These are phyloP conservation scores for Daldinia sp. DNA, from an alignment of 2,329 filamentous ascomycete species.

Conservation along the genomic window DNA sequence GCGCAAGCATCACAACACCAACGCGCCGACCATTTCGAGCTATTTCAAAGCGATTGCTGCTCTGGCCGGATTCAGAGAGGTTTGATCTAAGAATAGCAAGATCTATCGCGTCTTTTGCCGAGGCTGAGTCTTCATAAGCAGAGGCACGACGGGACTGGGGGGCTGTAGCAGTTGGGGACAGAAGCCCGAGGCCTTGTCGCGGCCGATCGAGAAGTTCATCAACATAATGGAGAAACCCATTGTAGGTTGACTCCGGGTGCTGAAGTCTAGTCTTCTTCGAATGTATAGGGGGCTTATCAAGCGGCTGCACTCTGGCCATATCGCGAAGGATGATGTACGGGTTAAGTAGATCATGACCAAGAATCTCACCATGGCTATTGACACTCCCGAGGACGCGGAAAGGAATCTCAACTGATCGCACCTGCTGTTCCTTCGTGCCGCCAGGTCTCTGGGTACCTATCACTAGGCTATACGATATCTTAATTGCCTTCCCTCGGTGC, in stretches of 20 bases:
- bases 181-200: conserved; percentile 69
- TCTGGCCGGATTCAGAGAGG: conserved; percentile 75
- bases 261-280: conserved; percentile 47
- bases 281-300: conserved; percentile 55
- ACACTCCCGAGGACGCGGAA: conserved; percentile 95
- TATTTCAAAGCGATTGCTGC: conserved; percentile 95
- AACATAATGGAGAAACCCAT: conserved; percentile 82
- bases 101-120: conserved; percentile 88
- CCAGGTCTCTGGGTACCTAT: conserved; percentile 92
- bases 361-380: conserved; percentile 85
- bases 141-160: conserved; percentile 68
- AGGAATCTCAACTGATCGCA: conserved; percentile 91
- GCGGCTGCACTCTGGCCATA: conserved; percentile 74
- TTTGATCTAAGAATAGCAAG: conserved; percentile 89
- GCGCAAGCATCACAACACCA: conserved; percentile 87
- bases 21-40: conserved; percentile 92
- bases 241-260: conserved; percentile 58
- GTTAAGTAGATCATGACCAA: conserved; percentile 93
- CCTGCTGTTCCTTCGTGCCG: conserved; percentile 80
- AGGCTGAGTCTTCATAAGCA: conserved; percentile 66
- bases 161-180: conserved; percentile 77
- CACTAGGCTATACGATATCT: conserved; percentile 90
- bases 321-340: conserved; percentile 92
- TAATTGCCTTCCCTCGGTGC: conserved; percentile 92
- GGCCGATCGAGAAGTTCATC: conserved; percentile 77